phyloP scores from a whole-genome alignment of 2,329 filamentous ascomycete species.

The Diplocarpon rosae region DNA sequence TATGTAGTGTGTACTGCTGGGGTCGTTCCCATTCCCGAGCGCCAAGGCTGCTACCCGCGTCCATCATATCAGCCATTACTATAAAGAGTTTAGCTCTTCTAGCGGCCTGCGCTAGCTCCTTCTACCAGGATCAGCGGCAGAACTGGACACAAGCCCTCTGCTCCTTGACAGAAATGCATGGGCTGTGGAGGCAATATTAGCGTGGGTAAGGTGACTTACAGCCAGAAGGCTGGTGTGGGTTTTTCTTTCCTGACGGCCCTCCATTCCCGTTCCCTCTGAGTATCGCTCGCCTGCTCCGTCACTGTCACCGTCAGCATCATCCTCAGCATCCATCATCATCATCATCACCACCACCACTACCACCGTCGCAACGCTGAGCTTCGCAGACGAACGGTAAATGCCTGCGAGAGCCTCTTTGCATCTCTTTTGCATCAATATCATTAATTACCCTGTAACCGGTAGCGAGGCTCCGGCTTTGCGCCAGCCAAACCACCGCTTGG shows the following conservation, averaged over 20 bases:
- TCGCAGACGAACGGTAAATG: no score
- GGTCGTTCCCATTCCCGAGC: not conserved
- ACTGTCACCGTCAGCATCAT: not conserved
- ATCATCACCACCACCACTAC: not conserved
- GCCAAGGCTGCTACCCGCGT: not conserved
- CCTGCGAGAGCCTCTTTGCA: no score
- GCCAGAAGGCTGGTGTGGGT: not conserved
- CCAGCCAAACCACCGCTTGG: conserved; percentile 2
- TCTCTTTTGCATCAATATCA: no score
- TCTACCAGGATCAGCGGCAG: not conserved
- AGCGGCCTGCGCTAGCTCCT: not conserved
- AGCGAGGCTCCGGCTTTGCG: not conserved
- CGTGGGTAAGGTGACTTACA: conserved; percentile 2
- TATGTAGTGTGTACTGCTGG: no score
- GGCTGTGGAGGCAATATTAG: not conserved
- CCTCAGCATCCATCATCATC: not conserved
- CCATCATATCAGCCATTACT: no score
- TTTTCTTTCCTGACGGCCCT: not conserved
- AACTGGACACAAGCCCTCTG: not conserved
- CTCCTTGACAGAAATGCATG: not conserved
- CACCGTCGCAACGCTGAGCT: no score
- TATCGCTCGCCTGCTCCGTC: not conserved
- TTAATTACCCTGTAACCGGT: not conserved
- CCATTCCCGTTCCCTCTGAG: not conserved
- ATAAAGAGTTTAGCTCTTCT: not conserved